A percentile compares a stretch with the other conserved stretches of the same genome.
Conservation (phyloP, 441 rosid genomes). For the Macaranga tanarius region DNA sequence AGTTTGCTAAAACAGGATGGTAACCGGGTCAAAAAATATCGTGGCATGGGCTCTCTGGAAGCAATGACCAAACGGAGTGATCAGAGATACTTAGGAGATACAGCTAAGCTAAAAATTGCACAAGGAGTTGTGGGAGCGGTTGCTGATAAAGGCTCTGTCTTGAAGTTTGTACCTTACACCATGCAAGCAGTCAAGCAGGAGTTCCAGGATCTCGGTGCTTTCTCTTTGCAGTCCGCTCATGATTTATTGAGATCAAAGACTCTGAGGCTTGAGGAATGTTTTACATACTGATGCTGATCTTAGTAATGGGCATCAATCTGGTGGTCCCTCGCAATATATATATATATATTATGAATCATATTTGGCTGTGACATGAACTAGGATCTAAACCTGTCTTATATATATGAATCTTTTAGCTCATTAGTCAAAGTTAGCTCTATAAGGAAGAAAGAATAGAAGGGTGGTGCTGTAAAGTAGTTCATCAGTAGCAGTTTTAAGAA, state of each 20-base stretch:
- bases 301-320: not conserved
- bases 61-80: constrained; percentile 93
- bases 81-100: constrained; percentile 80
- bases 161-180: constrained; percentile 70
- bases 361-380: not conserved
- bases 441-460: no score
- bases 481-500: no score
- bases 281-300: not conserved
- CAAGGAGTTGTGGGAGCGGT: constrained; percentile 93
- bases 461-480: no score
- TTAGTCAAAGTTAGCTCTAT: no score
- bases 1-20: constrained; percentile 45
- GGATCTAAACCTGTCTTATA: no score
- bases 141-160: constrained; percentile 78
- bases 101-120: constrained; percentile 73
- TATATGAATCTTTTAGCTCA: no score
- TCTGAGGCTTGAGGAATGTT: constrained; percentile 72
- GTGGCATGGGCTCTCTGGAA: constrained; percentile 93
- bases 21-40: constrained; percentile 55
- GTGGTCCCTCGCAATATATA: not conserved
- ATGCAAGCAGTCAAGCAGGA: constrained; percentile 97
- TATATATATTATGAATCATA: not conserved
- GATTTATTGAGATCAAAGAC: constrained; percentile 59
- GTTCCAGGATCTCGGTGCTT: constrained; percentile 89
- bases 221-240: constrained; percentile 64